Evolutionary conservation across 1,284 basidiomycete genomes (phyloP).

Genomic region (Veloporphyrellus conicus): DNA sequence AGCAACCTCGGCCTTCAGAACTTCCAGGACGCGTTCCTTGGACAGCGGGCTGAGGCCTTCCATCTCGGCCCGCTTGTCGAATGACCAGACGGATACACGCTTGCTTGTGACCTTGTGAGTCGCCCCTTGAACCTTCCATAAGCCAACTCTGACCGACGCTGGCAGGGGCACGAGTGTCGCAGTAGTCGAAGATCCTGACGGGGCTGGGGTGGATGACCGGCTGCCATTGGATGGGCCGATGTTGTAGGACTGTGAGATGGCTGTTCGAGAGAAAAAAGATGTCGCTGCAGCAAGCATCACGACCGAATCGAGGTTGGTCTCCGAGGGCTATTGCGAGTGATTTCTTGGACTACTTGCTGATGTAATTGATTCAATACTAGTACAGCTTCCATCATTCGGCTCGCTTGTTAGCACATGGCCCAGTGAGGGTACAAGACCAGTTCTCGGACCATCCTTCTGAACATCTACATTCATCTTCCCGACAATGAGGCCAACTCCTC

Average conservation of each 20-base stretch:
- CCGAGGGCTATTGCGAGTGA: no score
- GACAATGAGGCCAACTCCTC: constrained; percentile 40
- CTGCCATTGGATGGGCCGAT: constrained; percentile 50
- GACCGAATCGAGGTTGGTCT: neutral
- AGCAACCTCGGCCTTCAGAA: constrained; percentile 83
- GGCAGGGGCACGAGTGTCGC: constrained; percentile 35
- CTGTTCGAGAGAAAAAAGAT: constrained; percentile 83
- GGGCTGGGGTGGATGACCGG: constrained; percentile 60
- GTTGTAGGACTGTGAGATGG: constrained; percentile 81
- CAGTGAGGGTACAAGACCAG: no score
- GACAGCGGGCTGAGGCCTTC: constrained; percentile 59
- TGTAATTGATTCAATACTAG: constrained; percentile 13
- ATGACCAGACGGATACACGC: constrained; percentile 84
- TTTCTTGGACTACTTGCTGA: constrained; percentile 10
- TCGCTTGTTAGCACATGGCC: no score
- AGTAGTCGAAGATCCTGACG: constrained; percentile 44
- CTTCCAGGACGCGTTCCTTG: constrained; percentile 73
- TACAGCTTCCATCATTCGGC: no score
- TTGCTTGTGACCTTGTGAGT: constrained; percentile 85
- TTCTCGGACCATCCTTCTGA: neutral
- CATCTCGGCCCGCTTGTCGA: constrained; percentile 80
- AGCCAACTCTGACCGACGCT: constrained; percentile 65
- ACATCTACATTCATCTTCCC: neutral
- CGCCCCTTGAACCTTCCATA: constrained; percentile 83
- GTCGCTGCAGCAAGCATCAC: constrained; percentile 84